These are phyloP conservation scores for Retiboletus flavoniger DNA, from an alignment of 1,284 basidiomycete genomes.

Conservation along the genomic window DNA sequence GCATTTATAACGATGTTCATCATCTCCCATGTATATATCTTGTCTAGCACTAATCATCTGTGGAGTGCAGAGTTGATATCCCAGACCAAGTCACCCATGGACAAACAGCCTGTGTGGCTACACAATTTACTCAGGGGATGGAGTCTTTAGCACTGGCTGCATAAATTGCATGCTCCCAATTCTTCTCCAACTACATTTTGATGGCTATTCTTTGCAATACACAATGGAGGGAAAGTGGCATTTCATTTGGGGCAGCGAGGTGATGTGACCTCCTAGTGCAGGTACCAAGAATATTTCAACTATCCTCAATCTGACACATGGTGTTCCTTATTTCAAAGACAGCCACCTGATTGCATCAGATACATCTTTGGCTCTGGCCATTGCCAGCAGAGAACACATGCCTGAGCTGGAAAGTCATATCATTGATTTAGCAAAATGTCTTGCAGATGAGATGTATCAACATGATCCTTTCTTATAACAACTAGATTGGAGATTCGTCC, in stretches of 20 bases:
- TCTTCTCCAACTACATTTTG: conserved; percentile 73
- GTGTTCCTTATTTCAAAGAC: conserved; percentile 39
- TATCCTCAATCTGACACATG: conserved; percentile 45
- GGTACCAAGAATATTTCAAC: conserved; percentile 41
- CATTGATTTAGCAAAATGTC: conserved; percentile 38
- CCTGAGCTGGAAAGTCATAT: conserved; percentile 36
- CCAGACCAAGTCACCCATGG: neutral
- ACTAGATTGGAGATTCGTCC: conserved; percentile 57
- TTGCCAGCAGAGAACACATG: conserved; percentile 41
- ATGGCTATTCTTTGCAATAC: conserved; percentile 66
- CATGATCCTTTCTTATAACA: conserved; percentile 61
- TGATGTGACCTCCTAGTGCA: conserved; percentile 41
- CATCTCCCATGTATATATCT: conserved; percentile 8
- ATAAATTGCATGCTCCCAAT: conserved; percentile 71
- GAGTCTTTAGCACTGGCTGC: conserved; percentile 50
- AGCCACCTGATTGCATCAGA: conserved; percentile 42
- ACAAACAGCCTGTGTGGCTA: conserved; percentile 71
- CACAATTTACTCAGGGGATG: conserved; percentile 52
- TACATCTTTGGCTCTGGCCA: conserved; percentile 40
- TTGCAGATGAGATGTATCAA: conserved; percentile 27
- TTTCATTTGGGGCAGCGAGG: conserved; percentile 43
- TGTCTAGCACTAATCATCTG: conserved; percentile 1
- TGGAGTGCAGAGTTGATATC: conserved; percentile 9
- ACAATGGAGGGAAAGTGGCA: conserved; percentile 69
- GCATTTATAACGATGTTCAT: conserved; percentile 37